Percentiles rank a stretch among this genome's conserved stretches.
phyloP scores from a whole-genome alignment of 192 early-diverging fungal genomes.

The Pilobolus umbonatus region DNA sequence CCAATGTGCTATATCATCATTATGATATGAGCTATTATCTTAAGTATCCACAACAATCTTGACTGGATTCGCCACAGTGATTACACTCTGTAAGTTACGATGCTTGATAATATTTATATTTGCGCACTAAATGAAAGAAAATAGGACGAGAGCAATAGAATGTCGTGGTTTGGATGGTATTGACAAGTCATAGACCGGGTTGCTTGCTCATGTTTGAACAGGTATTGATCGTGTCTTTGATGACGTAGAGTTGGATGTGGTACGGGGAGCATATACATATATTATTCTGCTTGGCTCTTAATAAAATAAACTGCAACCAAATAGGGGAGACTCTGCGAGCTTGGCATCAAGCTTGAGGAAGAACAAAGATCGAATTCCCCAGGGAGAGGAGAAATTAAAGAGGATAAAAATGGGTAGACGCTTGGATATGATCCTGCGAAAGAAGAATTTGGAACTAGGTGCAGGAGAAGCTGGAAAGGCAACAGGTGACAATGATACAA shows the following conservation, averaged over 20 bases:
- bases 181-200: not conserved
- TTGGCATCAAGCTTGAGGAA: constrained; percentile 7
- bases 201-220: not conserved
- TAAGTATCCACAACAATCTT: too few species aligned
- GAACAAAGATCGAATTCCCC: constrained; percentile 8
- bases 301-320: constrained; percentile 1
- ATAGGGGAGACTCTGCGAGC: constrained; percentile 7
- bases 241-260: not conserved
- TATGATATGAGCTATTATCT: too few species aligned
- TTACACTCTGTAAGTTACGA: not conserved
- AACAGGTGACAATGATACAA: constrained; percentile 8
- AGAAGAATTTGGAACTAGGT: constrained; percentile 8
- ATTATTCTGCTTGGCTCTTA: constrained; percentile 4
- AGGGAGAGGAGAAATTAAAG: constrained; percentile 5
- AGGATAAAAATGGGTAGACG: constrained; percentile 6
- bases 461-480: constrained; percentile 6
- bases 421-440: constrained; percentile 9
- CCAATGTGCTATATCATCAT: too few species aligned
- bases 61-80: not conserved
- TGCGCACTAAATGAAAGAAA: not conserved
- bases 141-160: not conserved
- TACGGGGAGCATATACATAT: constrained; percentile 5
- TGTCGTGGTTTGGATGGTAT: not conserved
- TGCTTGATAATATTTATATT: not conserved
- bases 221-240: not conserved